Evolutionary conservation across 2,329 filamentous ascomycete genomes (phyloP).

Genomic region (Aspergillus candidus): DNA sequence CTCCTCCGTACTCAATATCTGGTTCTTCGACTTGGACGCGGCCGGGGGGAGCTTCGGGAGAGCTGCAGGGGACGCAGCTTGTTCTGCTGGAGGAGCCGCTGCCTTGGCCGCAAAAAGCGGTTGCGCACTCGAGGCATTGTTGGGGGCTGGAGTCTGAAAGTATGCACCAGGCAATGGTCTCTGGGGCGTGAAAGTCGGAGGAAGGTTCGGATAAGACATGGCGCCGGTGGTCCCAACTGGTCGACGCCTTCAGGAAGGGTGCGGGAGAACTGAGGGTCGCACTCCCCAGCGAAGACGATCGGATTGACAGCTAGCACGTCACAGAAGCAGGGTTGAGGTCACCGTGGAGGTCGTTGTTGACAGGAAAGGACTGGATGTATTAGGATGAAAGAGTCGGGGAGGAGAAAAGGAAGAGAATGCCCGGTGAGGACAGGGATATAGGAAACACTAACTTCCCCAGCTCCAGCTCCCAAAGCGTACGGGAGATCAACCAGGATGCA

Average conservation of each 20-base stretch:
- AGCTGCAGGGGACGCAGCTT: conserved; percentile 23
- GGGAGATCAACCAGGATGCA: conserved; percentile 3
- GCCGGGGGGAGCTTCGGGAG: conserved; percentile 32
- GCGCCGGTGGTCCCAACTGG: conserved; percentile 15
- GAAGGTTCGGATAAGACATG: conserved; percentile 40
- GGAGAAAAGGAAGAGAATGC: conserved; percentile 10
- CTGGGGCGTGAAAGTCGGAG: conserved; percentile 31
- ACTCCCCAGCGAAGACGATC: conserved; percentile 17
- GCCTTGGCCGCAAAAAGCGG: conserved; percentile 28
- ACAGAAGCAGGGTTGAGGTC: no score
- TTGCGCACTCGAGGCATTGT: conserved; percentile 29
- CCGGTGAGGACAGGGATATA: conserved; percentile 3
- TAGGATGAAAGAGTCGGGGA: no score
- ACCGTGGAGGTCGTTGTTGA: no score
- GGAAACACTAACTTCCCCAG: not conserved
- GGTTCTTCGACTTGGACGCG: conserved; percentile 41
- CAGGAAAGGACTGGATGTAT: no score
- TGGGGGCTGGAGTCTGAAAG: conserved; percentile 36
- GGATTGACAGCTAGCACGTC: no score
- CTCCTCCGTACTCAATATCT: conserved; percentile 61
- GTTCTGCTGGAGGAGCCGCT: conserved; percentile 23
- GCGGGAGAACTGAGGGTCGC: conserved; percentile 10
- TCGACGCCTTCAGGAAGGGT: conserved; percentile 3
- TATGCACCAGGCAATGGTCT: conserved; percentile 38
- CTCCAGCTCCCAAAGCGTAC: conserved; percentile 1